Base-by-base conservation (phyloP, 202 grass and related monocot species). In the Carex sylvatica region DNA sequence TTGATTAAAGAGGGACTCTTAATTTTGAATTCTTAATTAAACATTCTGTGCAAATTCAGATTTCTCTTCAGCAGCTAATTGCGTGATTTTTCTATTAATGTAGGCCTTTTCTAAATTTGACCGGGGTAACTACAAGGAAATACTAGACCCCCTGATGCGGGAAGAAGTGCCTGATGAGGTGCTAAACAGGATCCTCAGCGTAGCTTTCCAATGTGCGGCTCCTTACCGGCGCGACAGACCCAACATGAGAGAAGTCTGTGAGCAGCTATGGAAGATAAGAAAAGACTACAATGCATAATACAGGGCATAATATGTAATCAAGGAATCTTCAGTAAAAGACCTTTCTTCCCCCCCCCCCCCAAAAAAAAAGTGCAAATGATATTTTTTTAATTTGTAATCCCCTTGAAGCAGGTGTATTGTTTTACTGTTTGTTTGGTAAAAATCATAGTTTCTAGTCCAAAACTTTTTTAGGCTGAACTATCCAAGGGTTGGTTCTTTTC, bases 261-360 rank as follows among this genome's bases (percentile, higher is more conserved):
- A 83, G 53, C 63, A 84, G 80, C 84, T 89, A 64, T 89, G 87
- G 87, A 82, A 75, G 22, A 71, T 89, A 73, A 86, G 87, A 36
- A 86, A 74, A 80, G 84, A 74, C 0, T 86, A 83, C 35, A 82
- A 65, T 24, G 61, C 63, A 18, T 64, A n/a, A 80, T 16, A 12
- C 36, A 33, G 35, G 20, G 33, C 3, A 22, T 24, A 63, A 53
- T 22, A 74, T 74, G 23, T 54, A 75, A 56, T n/a, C 28, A 54
- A 76, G 14, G 52, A 59, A 36, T 75, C 6, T 33, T 22, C 52
- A 77, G 30, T 8, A 56, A 47, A 36, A 70, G 4, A 47, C 2
- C 4, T 65, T 24, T 63, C 23, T 28, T 44, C 1, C 30, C 30
- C 30, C 30, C n/a, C n/a, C n/a, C n/a, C n/a, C n/a, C 4, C 36